Conservation (phyloP, 176 grass and related monocot species). For the Avena eriantha region DNA sequence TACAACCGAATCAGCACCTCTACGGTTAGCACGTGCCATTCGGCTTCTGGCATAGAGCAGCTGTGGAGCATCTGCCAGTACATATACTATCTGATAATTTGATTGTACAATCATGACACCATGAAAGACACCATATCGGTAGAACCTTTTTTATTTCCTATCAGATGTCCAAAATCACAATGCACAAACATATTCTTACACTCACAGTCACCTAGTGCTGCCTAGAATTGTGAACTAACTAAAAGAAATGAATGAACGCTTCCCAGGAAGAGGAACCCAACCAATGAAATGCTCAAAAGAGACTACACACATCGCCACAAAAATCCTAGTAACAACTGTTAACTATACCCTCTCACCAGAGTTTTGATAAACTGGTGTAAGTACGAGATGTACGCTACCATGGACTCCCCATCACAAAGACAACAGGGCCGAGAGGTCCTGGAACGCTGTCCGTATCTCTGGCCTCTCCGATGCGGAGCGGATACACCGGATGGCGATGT, state of each 20-base stretch:
- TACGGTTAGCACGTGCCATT: too few species aligned
- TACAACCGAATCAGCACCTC: too few species aligned
- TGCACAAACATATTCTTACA: slow-evolving; percentile 51
- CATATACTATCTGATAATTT: too few species aligned
- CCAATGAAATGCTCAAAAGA: slow-evolving; percentile 47
- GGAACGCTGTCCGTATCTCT: slow-evolving; percentile 76
- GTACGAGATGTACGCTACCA: slow-evolving; percentile 69
- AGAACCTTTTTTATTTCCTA: slow-evolving; percentile 55
- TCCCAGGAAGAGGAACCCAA: slow-evolving; percentile 35
- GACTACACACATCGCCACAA: slow-evolving; percentile 42
- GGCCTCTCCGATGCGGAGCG: slow-evolving; percentile 76
- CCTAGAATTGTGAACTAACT: slow-evolving; percentile 34
- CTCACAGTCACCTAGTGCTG: slow-evolving; percentile 43
- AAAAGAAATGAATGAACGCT: slow-evolving; percentile 58
- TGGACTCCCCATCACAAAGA: not conserved
- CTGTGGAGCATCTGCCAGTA: too few species aligned
- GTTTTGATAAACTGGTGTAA: slow-evolving; percentile 35
- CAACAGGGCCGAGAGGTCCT: slow-evolving; percentile 72
- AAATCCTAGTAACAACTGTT: slow-evolving; percentile 59
- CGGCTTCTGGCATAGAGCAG: too few species aligned
- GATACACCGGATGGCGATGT: slow-evolving; percentile 76
- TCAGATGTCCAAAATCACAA: slow-evolving; percentile 50
- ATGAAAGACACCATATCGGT: slow-evolving; percentile 31
- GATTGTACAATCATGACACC: too few species aligned
- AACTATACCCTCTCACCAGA: slow-evolving; percentile 47